Percentiles rank a stretch among this genome's conserved stretches.
Conservation (phyloP, 768 basidiomycete species). For the Auricularia sp. region DNA sequence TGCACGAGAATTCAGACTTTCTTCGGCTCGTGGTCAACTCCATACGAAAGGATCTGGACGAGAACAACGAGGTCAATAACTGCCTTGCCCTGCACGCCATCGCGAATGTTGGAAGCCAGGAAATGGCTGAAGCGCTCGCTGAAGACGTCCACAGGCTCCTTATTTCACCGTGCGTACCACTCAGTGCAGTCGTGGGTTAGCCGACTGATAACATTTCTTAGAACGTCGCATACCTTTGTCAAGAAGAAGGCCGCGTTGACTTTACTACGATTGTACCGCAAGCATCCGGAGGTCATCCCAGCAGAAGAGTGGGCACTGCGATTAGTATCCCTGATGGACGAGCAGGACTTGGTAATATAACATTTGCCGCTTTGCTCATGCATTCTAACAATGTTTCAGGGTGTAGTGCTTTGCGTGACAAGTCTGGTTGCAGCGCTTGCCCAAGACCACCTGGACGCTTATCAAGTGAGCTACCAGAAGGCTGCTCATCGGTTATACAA, state of each 20-base stretch:
- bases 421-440: constrained; percentile 90
- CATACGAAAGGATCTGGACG: constrained; percentile 92
- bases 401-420: constrained; percentile 89
- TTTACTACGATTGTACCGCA: constrained; percentile 83
- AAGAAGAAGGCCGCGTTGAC: constrained; percentile 98
- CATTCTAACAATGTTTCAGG: constrained; percentile 34
- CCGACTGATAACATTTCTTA: constrained; percentile 20
- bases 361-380: constrained; percentile 2
- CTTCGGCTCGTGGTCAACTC: constrained; percentile 95
- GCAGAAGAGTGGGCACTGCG: constrained; percentile 93
- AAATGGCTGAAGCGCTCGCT: constrained; percentile 93
- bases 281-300: constrained; percentile 89
- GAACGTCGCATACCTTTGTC: constrained; percentile 89
- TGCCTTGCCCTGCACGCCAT: constrained; percentile 96
- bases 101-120: constrained; percentile 93
- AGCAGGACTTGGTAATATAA: constrained; percentile 58
- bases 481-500: constrained; percentile 82
- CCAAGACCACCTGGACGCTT: constrained; percentile 87
- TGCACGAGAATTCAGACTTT: constrained; percentile 99
- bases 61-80: constrained; percentile 88
- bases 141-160: constrained; percentile 91
- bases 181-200: not conserved
- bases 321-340: constrained; percentile 93
- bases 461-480: constrained; percentile 85
- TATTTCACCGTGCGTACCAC: constrained; percentile 70